These are phyloP conservation scores for Lithohypha guttulata DNA, from an alignment of 2,329 filamentous ascomycete species.

Conservation along the genomic window DNA sequence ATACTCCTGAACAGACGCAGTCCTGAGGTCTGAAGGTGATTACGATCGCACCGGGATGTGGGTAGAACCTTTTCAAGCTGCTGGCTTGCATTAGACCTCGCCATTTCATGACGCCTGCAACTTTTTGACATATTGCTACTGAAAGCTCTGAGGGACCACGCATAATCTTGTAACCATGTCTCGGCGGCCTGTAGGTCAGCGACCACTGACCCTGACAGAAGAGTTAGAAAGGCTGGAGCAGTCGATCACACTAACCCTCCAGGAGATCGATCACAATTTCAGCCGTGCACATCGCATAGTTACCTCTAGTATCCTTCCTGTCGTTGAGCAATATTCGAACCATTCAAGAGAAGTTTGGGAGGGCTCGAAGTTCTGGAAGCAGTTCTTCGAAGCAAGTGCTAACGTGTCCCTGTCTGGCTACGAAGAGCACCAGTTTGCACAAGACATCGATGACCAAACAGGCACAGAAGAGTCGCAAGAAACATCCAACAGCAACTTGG, in stretches of 20 bases:
- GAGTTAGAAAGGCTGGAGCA: slow-evolving; percentile 94
- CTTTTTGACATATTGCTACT: background rate
- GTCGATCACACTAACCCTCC: slow-evolving; percentile 87
- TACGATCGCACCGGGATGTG: too few relatives aligned
- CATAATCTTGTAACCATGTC: slow-evolving; percentile 11
- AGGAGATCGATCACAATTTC: slow-evolving; percentile 99
- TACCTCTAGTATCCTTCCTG: slow-evolving; percentile 79
- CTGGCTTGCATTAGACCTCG: too few relatives aligned
- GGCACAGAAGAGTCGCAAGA: slow-evolving; percentile 48
- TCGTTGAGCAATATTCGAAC: slow-evolving; percentile 91
- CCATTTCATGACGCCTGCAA: background rate
- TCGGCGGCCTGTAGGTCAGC: slow-evolving; percentile 21
- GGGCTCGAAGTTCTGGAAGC: slow-evolving; percentile 99
- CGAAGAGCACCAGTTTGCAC: slow-evolving; percentile 59
- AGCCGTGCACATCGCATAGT: slow-evolving; percentile 94
- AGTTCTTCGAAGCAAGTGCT: slow-evolving; percentile 97
- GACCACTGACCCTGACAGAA: slow-evolving; percentile 71
- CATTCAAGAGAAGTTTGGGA: slow-evolving; percentile 94
- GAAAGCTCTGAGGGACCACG: too few relatives aligned
- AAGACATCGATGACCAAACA: slow-evolving; percentile 44
- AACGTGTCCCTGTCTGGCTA: slow-evolving; percentile 95
- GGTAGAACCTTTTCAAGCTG: too few relatives aligned
- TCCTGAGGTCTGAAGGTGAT: too few relatives aligned
- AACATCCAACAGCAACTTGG: slow-evolving; percentile 36
- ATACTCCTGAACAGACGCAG: too few relatives aligned